Base-by-base conservation (phyloP, 495 filamentous ascomycete genomes). In the Penicillium simplicissimum region DNA sequence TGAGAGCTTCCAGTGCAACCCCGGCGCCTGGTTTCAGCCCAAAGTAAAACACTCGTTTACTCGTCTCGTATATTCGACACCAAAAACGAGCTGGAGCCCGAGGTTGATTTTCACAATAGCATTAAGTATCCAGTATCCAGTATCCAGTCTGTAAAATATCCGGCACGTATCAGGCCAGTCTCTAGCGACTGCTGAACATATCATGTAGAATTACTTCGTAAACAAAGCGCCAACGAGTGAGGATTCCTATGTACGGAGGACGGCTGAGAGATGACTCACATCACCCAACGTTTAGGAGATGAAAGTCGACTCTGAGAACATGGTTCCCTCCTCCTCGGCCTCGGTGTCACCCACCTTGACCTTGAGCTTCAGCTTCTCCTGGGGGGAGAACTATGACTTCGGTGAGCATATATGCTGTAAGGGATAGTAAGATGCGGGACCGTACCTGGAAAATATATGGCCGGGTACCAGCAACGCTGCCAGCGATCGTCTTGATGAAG, bases 371-470 rank as follows among this genome's bases (percentile, higher is more conserved):
- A 91, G 75, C 70, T 83, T 85, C 49, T 83, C 68, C 48, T 81
- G 74, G 19, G 90, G 88, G 1, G 79, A 80, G 73, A 85, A 96
- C 89, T 94, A 52, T 13, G 5, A 15, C 19, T 43, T 17, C 52
- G 21, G 36, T 55, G 14, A 45, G 36, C 17, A 31, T 52, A 9
- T 19, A 36, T 33, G 17, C 8, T 8, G 35, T 45, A 54, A 10
- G 55, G 42, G 36, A 43, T 28, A 15, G 35, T 13, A 53, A 53
- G 35, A 36, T 43, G 19, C 3, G 53, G 17, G 21, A 17, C 34
- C 59, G 59, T 71, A 94, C 93, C 85, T 96, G 94, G 79, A 96
- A 98, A 70, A 98, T 97, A 72, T 96, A 98, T 9, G 95, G 96
- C 78, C 90, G 92, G 21, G 95, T 94, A 61, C 95, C 95, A 3